These are phyloP conservation scores for Selaginella tamariscina DNA, from an alignment of 75 land plant species.

Conservation along the genomic window DNA sequence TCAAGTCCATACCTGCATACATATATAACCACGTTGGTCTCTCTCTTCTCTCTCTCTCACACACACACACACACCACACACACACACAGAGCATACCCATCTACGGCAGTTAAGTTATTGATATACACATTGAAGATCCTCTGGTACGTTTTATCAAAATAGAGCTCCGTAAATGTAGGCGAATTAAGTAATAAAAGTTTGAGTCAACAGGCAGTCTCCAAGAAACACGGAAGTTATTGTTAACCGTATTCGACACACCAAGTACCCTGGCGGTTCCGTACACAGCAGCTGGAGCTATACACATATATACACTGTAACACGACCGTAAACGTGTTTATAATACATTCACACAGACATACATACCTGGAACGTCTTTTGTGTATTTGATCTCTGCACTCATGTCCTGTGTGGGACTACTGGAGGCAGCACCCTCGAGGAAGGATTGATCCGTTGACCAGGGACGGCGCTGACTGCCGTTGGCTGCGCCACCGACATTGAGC, in stretches of 20 bases:
- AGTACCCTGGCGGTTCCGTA: conserved; percentile 42
- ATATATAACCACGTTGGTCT: too few relatives aligned
- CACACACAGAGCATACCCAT: too few relatives aligned
- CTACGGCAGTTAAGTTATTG: conserved; percentile 39
- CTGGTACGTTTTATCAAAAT: conserved; percentile 21
- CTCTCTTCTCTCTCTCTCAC: too few relatives aligned
- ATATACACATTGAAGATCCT: conserved; percentile 46
- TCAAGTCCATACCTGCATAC: conserved; percentile 41
- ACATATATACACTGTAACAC: conserved; percentile 10
- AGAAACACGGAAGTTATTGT: conserved; percentile 35
- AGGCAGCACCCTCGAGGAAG: conserved; percentile 24
- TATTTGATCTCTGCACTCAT: background rate
- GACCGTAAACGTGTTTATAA: too few relatives aligned
- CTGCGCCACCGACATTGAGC: conserved; percentile 26
- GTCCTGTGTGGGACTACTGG: conserved; percentile 1
- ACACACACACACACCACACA: too few relatives aligned
- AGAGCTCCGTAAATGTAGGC: conserved; percentile 59
- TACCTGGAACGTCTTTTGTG: background rate
- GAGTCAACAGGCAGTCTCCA: conserved; percentile 44
- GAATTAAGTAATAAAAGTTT: conserved; percentile 38
- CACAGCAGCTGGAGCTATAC: conserved; percentile 36
- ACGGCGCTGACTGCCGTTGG: conserved; percentile 13
- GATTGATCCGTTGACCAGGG: conserved; percentile 12
- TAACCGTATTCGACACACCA: conserved; percentile 26
- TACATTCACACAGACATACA: too few relatives aligned